These are phyloP conservation scores for Fusarium duplospermum DNA, from an alignment of 2,329 filamentous ascomycete species.

Conservation along the genomic window DNA sequence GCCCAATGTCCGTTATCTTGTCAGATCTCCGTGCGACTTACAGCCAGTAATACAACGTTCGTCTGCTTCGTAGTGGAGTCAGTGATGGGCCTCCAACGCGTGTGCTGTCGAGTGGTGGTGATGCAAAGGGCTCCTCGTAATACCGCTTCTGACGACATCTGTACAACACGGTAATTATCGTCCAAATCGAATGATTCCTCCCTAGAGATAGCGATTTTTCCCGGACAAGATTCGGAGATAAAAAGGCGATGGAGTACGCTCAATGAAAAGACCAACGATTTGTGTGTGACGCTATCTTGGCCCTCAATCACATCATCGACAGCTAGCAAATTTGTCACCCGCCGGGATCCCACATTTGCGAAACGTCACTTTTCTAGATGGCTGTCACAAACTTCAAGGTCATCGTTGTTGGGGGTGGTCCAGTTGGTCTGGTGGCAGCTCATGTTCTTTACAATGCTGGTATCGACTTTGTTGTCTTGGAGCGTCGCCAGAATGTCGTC, in stretches of 20 bases:
- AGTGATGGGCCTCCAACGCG: neutral
- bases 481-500: slow-evolving; percentile 35
- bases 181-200: neutral
- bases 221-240: neutral
- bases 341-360: neutral
- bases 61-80: neutral
- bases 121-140: neutral
- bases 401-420: slow-evolving; percentile 48
- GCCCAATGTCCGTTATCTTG: neutral
- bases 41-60: fast-evolving
- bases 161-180: neutral
- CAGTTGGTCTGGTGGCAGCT: slow-evolving; percentile 44
- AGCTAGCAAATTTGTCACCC: neutral
- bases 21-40: fast-evolving
- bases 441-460: slow-evolving; percentile 47
- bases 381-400: slow-evolving; percentile 9
- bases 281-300: neutral
- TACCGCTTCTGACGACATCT: neutral
- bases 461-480: slow-evolving; percentile 47
- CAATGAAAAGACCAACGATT: neutral
- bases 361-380: neutral
- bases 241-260: neutral
- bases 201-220: neutral
- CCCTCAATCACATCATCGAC: neutral
- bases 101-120: neutral